phyloP scores from a whole-genome alignment of 2,329 filamentous ascomycete genomes.

The Sclerotinia nivalis region DNA sequence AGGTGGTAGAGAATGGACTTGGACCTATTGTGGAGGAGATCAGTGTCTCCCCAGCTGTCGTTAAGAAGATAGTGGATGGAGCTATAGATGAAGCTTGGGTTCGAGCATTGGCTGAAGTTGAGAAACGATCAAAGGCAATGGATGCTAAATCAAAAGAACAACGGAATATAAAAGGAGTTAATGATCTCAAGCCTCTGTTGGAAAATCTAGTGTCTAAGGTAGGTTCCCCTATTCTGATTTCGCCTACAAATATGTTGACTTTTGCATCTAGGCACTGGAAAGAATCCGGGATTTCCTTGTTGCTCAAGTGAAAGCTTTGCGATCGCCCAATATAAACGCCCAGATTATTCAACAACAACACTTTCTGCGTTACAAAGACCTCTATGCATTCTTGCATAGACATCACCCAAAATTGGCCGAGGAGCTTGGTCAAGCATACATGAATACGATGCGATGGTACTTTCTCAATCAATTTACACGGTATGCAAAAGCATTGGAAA shows the following conservation, averaged over 20 bases:
- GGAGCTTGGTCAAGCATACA: conserved; percentile 89
- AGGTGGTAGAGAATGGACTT: conserved; percentile 82
- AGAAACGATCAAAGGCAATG: conserved; percentile 72
- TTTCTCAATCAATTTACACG: conserved; percentile 88
- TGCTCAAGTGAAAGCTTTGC: conserved; percentile 87
- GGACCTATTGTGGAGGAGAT: conserved; percentile 90
- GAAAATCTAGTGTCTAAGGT: conserved; percentile 82
- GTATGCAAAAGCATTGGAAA: conserved; percentile 81
- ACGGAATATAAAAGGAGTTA: conserved; percentile 69
- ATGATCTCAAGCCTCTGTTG: conserved; percentile 82
- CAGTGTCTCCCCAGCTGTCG: conserved; percentile 79
- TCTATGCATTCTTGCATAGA: conserved; percentile 81
- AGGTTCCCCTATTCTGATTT: conserved; percentile 28
- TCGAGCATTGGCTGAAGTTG: conserved; percentile 78
- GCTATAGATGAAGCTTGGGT: conserved; percentile 89
- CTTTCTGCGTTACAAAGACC: conserved; percentile 83
- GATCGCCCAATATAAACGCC: conserved; percentile 94
- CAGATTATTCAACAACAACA: conserved; percentile 95
- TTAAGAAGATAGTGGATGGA: conserved; percentile 84
- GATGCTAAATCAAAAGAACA: conserved; percentile 65
- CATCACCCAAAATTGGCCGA: conserved; percentile 82
- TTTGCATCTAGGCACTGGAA: conserved; percentile 68
- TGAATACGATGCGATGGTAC: conserved; percentile 99
- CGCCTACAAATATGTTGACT: neutral
- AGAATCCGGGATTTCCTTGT: conserved; percentile 94